Evolutionary conservation across 2,329 filamentous ascomycete species (phyloP).

Genomic region (Colletotrichum neosansevieriae): DNA sequence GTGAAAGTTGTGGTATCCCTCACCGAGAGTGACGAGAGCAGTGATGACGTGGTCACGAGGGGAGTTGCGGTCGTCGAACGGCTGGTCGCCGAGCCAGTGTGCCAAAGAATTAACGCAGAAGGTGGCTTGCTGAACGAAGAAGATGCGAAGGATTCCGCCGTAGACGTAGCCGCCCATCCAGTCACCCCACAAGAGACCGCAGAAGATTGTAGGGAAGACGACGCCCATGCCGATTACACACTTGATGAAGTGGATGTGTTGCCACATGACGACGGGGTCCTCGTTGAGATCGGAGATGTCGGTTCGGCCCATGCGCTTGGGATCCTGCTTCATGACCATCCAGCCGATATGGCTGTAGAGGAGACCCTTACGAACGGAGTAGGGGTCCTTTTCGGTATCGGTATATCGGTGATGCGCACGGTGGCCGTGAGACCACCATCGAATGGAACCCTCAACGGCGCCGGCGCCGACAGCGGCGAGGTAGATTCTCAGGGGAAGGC

Average conservation of each 20-base stretch:
- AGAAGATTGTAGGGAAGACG: slow-evolving; percentile 79
- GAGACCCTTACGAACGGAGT: slow-evolving; percentile 89
- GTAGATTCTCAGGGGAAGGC: slow-evolving; percentile 81
- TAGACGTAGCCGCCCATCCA: slow-evolving; percentile 87
- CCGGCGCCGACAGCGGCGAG: slow-evolving; percentile 85
- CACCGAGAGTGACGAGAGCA: slow-evolving; percentile 85
- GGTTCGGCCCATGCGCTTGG: slow-evolving; percentile 87
- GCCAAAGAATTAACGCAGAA: slow-evolving; percentile 94
- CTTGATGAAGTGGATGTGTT: slow-evolving; percentile 89
- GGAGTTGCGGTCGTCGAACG: slow-evolving; percentile 92
- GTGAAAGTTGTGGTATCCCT: slow-evolving; percentile 96
- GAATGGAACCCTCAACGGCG: slow-evolving; percentile 86
- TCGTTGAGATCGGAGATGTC: slow-evolving; percentile 92
- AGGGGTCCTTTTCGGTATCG: slow-evolving; percentile 92
- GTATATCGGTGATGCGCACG: slow-evolving; percentile 92
- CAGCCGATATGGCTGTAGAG: slow-evolving; percentile 85
- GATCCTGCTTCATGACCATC: slow-evolving; percentile 96
- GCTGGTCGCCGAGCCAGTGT: slow-evolving; percentile 92
- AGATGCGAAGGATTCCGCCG: slow-evolving; percentile 85
- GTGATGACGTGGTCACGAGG: slow-evolving; percentile 90
- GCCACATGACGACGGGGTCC: slow-evolving; percentile 86
- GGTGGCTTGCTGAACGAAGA: slow-evolving; percentile 91
- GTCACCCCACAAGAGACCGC: slow-evolving; percentile 84
- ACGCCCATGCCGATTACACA: slow-evolving; percentile 82
- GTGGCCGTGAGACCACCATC: slow-evolving; percentile 91